Percentiles rank a stretch among this genome's conserved stretches.
Evolutionary conservation across 179 eudicot species (phyloP).

Genomic region (Spergularia azorica): DNA sequence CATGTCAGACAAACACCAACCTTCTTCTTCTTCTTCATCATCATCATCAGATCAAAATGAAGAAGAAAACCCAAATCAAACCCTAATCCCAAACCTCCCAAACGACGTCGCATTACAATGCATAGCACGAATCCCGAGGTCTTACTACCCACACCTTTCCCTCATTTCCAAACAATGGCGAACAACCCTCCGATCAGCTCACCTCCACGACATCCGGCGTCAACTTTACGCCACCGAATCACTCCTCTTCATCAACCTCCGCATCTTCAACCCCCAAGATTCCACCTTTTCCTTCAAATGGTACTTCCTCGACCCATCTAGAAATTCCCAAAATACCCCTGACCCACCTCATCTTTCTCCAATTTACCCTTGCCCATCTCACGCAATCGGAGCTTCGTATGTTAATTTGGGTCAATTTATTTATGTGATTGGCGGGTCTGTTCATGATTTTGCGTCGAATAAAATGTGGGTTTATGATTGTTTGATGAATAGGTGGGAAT

Average conservation of each 20-base stretch:
- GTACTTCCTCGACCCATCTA: conserved; percentile 46
- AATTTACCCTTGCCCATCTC: conserved; percentile 47
- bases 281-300: conserved; percentile 55
- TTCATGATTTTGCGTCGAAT: conserved; percentile 45
- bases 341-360: conserved; percentile 28
- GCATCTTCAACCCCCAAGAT: conserved; percentile 40
- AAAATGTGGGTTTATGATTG: conserved; percentile 71
- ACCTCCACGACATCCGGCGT: conserved; percentile 58
- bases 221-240: conserved; percentile 49
- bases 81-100: conserved; percentile 67
- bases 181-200: conserved; percentile 50
- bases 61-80: conserved; percentile 1
- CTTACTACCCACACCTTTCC: conserved; percentile 55
- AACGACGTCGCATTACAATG: conserved; percentile 75
- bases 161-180: conserved; percentile 68
- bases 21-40: conserved; percentile 12
- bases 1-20: conserved; percentile 27
- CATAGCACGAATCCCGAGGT: conserved; percentile 68
- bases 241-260: conserved; percentile 65
- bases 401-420: conserved; percentile 48
- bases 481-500: conserved; percentile 56
- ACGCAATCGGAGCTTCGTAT: conserved; percentile 58
- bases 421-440: conserved; percentile 78
- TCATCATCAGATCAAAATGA: not conserved
- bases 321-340: not conserved